Percentiles rank a stretch among this genome's conserved stretches.
These are phyloP conservation scores for Pichia paraexigua DNA, from an alignment of 805 yeast genomes.

Conservation along the genomic window DNA sequence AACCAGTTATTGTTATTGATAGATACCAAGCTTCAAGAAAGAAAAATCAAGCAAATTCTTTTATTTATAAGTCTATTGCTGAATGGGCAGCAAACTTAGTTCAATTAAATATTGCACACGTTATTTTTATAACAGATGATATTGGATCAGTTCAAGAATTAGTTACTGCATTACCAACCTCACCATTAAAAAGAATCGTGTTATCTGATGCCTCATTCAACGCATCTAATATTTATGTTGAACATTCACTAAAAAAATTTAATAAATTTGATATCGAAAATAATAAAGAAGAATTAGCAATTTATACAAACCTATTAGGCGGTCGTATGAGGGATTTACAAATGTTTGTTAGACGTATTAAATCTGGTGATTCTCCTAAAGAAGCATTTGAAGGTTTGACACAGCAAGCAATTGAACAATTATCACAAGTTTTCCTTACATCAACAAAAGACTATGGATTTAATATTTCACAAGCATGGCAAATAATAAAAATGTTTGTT, in stretches of 20 bases:
- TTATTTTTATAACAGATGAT: constrained; percentile 79
- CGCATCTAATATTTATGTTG: constrained; percentile 65
- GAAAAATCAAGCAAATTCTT: constrained; percentile 49
- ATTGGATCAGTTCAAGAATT: constrained; percentile 65
- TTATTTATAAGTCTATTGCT: constrained; percentile 65
- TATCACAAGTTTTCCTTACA: constrained; percentile 66
- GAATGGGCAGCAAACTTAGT: constrained; percentile 84
- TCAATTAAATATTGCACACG: constrained; percentile 79
- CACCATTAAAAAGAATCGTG: constrained; percentile 67
- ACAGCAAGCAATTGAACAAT: constrained; percentile 77
- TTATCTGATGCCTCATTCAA: constrained; percentile 73
- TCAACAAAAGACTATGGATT: constrained; percentile 37
- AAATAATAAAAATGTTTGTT: constrained; percentile 58
- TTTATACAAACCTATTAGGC: constrained; percentile 68
- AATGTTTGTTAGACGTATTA: constrained; percentile 78
- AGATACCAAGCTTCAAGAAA: constrained; percentile 52
- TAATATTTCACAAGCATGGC: constrained; percentile 84
- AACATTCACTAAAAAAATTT: constrained; percentile 37
- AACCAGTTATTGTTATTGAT: constrained; percentile 81
- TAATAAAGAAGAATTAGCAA: constrained; percentile 34
- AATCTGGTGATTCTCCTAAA: constrained; percentile 76
- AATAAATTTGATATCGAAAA: constrained; percentile 20
- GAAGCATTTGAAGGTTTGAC: constrained; percentile 77
- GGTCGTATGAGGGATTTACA: constrained; percentile 94
- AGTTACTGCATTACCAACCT: constrained; percentile 71